phyloP scores from a whole-genome alignment of 2,329 filamentous ascomycete species.

The Ophiostoma ips region DNA sequence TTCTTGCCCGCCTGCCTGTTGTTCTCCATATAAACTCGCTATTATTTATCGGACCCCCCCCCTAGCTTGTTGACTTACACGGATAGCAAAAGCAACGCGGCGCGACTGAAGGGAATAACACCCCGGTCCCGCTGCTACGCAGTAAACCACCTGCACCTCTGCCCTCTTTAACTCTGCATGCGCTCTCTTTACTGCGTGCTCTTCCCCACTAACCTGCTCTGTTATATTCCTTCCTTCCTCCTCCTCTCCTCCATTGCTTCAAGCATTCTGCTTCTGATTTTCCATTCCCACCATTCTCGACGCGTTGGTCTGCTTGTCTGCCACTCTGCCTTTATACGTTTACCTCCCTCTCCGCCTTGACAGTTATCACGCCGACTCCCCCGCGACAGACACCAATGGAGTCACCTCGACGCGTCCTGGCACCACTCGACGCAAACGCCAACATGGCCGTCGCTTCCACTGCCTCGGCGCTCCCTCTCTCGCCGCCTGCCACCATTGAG shows the following conservation, averaged over 20 bases:
- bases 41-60: neutral
- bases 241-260: neutral
- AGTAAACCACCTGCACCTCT: neutral
- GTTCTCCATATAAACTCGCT: too few relatives aligned
- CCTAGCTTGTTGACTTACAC: constrained; percentile 3
- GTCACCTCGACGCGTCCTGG: constrained; percentile 30
- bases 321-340: neutral
- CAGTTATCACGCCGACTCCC: neutral
- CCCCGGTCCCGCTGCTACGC: neutral
- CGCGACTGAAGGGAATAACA: neutral
- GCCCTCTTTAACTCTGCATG: neutral
- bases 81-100: neutral
- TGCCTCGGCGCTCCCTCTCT: neutral
- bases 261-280: neutral
- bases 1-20: too few relatives aligned
- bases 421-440: constrained; percentile 20
- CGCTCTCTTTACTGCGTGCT: neutral
- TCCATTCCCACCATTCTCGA: neutral
- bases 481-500: neutral
- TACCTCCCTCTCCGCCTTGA: neutral
- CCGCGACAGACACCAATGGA: neutral
- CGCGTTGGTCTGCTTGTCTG: neutral
- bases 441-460: neutral
- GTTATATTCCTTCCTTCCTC: neutral
- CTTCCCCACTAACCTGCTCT: neutral